Conservation (phyloP, 176 grass and related monocot species). For the Secale cereale region DNA sequence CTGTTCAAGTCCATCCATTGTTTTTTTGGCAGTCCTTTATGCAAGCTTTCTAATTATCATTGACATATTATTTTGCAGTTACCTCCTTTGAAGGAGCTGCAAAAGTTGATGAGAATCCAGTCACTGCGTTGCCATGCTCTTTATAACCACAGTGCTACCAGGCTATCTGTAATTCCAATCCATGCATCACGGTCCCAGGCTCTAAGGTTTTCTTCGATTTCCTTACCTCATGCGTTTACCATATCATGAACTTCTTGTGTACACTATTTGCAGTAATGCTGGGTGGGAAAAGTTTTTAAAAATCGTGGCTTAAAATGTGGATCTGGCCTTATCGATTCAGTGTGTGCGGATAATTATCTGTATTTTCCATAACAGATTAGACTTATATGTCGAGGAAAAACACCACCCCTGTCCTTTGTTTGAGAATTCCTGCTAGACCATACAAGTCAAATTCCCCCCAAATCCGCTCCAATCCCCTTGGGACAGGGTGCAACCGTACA, state of each 20-base stretch:
- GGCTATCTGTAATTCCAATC: conserved; percentile 80
- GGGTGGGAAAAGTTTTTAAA: background rate
- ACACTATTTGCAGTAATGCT: background rate
- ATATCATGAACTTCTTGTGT: background rate
- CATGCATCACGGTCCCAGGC: conserved; percentile 81
- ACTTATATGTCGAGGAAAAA: background rate
- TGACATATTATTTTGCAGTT: conserved; percentile 45
- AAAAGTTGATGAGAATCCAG: conserved; percentile 78
- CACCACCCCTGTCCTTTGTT: background rate
- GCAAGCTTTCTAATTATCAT: background rate
- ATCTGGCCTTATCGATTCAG: background rate
- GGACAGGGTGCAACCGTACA: too few species aligned
- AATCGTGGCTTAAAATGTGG: background rate
- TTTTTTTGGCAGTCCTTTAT: background rate
- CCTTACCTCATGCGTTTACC: conserved; percentile 1
- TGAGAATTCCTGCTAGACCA: background rate
- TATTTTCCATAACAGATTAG: background rate
- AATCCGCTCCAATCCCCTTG: too few species aligned
- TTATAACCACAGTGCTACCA: conserved; percentile 68
- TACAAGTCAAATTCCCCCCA: too few species aligned
- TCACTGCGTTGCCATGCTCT: conserved; percentile 74
- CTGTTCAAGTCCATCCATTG: background rate
- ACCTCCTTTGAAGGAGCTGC: conserved; percentile 61
- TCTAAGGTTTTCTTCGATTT: conserved; percentile 55
- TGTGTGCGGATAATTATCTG: background rate